Base-by-base conservation (phyloP, 192 early-diverging fungal species). In the Umbelopsis isabellina region DNA sequence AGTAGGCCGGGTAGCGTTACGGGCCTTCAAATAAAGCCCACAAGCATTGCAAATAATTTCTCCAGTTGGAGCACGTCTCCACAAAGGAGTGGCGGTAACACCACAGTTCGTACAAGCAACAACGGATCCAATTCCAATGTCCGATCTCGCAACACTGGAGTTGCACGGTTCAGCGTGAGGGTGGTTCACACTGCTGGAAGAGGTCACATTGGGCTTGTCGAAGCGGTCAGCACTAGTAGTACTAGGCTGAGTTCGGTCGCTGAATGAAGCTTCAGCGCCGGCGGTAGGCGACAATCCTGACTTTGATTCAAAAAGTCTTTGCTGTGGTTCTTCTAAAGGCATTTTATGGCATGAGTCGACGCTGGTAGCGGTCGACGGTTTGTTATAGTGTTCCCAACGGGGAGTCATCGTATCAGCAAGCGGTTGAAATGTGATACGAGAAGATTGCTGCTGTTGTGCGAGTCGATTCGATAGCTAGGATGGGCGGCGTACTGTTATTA, bases 31-130 rank as follows among this genome's bases (percentile, higher is more conserved):
- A 65, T 87, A 87, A 33, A 87, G 75, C 33, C 85, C 96, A 76
- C 95, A 97, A 22, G 94, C 94, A 76, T 96, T 96, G 83, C 95
- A 96, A 33, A 94, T 88, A 37, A 87, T 77, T 65, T 92, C 87
- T 50, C 90, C 91, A 15, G 80, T 73, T 21, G 77, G 74, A 76
- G 90, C 90, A 65, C 92, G 82, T 68, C 92, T 82, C 92, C 92
- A 94, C 2, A 93, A 81, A 15, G 92, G 92, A 4, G 93, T 89
- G n/a, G 75, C 67, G 18, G 84, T 86, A 51, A 80, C 87, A 22
- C 84, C 82, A 80, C 93, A 95, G 77, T 93, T 93, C 79, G 84
- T 91, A 74, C 91, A 90, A 46, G 72, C 68, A 48, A 55, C 69
- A 37, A 49, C 52, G 45, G 47, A 58, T 53, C 49, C 65, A 55